Base-by-base conservation (phyloP, 2,329 filamentous ascomycete genomes). In the Coleophoma cylindrospora region DNA sequence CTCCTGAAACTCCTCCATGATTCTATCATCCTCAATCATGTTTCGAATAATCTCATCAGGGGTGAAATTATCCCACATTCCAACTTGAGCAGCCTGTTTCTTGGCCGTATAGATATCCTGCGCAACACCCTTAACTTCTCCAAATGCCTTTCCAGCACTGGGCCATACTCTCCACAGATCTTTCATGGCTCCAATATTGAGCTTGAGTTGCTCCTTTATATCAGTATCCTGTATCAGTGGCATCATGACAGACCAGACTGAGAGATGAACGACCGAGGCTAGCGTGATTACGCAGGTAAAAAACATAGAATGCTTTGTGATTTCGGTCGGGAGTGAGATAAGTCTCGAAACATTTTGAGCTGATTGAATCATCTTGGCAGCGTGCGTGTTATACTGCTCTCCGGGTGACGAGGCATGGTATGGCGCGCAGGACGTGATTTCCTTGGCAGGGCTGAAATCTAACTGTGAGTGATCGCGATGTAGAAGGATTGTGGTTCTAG, bases 241-340 rank as follows among this genome's bases (percentile, higher is more conserved):
- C 41, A 53, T 54, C 12, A 61, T 48, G 15, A 53, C 73, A 48
- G 74, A 84, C 81, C 89, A 95, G 55, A 87, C 88, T 49, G 86
- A 89, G 21, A 95, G 75, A 61, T 94, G 88, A 4, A 92, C 86
- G 58, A 91, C 87, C 7, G 88, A 89, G 15, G 86, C 87, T 48
- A 92, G 73, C 1, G 88, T 88, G 45, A 94, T 74, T 37, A 87
- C 84, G 63, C 89, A 94, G 34, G 86, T 88, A 70, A 94, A 91
- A 68, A 92, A 91, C 51, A 90, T 89, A 0, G 83, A 91, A 68
- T 95, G 89, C 33, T 81, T 81, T 4, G 85, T 75, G 2, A 92
- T 72, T 0, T 84, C 79, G 4, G 85, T 81, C 0, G 88, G 87
- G 43, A 95, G 80, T 1, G 86, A 86, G 45, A 90, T 81, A 57